Conservation (phyloP, 2,329 filamentous ascomycete genomes). For the Cordyceps pruinosa region DNA sequence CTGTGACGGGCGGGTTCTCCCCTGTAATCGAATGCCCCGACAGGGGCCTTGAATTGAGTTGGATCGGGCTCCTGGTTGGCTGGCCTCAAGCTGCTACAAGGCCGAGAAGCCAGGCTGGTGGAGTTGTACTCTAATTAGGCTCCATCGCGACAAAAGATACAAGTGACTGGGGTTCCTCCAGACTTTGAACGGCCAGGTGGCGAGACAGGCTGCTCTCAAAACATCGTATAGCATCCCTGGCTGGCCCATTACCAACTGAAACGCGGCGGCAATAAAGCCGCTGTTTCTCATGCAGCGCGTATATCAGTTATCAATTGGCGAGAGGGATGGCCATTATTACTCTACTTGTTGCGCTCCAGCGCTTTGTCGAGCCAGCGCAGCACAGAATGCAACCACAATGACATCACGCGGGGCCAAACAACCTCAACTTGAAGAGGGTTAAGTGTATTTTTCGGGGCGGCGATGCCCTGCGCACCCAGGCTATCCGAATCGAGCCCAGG, state of each 20-base stretch:
- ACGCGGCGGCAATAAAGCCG: neutral
- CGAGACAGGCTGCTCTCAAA: neutral
- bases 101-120: neutral
- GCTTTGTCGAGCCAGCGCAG: neutral
- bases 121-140: neutral
- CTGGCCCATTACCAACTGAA: neutral
- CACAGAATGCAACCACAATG: conserved; percentile 1
- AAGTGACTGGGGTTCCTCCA: neutral
- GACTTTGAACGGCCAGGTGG: neutral
- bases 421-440: neutral
- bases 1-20: neutral
- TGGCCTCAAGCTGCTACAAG: neutral
- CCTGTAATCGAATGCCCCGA: neutral
- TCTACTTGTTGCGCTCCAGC: neutral
- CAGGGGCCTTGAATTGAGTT: neutral
- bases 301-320: neutral
- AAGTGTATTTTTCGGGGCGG: neutral
- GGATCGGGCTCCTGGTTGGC: neutral
- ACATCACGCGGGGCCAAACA: conserved; percentile 1
- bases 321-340: neutral
- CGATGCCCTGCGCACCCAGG: neutral
- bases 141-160: neutral
- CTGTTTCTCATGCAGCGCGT: neutral
- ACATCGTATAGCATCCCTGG: neutral
- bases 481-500: neutral